Conservation (phyloP, 345 rosid species). For the Arabis alpina region DNA sequence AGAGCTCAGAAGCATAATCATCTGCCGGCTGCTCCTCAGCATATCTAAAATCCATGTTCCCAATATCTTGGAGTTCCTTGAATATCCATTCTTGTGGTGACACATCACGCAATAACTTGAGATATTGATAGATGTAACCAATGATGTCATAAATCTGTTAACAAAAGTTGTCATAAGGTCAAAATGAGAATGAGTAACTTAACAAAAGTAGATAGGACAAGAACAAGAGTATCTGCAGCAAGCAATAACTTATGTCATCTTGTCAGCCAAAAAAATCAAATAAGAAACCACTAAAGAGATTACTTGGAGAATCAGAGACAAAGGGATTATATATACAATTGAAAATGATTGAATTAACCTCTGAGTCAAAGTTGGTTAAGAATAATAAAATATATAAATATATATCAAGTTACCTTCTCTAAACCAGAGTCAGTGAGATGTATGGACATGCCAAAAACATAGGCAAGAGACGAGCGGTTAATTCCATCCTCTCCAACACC, state of each 20-base stretch:
- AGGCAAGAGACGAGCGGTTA: constrained; percentile 83
- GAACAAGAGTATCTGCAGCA: constrained; percentile 15
- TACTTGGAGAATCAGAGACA: constrained; percentile 14
- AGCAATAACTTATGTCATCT: constrained; percentile 1
- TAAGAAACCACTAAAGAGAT: background rate
- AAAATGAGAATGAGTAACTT: constrained; percentile 24
- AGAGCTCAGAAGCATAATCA: constrained; percentile 95
- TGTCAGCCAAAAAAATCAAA: constrained; percentile 20
- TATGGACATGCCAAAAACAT: constrained; percentile 85
- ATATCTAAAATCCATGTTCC: constrained; percentile 89
- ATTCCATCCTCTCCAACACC: constrained; percentile 95
- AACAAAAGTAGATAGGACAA: constrained; percentile 19
- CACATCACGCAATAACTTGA: constrained; percentile 66
- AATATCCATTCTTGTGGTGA: constrained; percentile 98
- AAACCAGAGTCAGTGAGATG: constrained; percentile 90
- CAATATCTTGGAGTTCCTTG: constrained; percentile 95
- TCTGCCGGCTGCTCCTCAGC: constrained; percentile 97
- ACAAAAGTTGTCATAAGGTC: constrained; percentile 12
- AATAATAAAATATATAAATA: background rate
- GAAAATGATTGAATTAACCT: constrained; percentile 7
- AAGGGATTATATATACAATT: constrained; percentile 11
- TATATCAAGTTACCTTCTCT: constrained; percentile 60
- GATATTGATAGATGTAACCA: constrained; percentile 86
- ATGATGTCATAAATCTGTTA: constrained; percentile 79
- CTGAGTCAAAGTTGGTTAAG: constrained; percentile 4